Evolutionary conservation across 345 rosid species (phyloP).

Genomic region (Brassica juncea): DNA sequence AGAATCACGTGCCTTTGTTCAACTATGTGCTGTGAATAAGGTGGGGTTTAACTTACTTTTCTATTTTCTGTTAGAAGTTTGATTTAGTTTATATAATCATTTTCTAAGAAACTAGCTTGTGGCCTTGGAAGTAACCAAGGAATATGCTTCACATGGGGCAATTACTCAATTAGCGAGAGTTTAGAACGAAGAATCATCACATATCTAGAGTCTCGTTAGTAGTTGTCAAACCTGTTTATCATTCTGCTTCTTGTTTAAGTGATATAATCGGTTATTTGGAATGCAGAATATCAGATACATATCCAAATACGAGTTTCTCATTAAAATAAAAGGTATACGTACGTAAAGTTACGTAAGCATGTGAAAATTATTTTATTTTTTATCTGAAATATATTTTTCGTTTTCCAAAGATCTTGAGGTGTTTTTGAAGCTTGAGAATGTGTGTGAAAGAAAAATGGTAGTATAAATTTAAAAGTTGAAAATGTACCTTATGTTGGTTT

Average conservation of each 20-base stretch:
- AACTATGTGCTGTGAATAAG: constrained; percentile 43
- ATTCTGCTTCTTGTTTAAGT: not conserved
- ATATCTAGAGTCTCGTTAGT: not conserved
- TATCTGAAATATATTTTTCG: not conserved
- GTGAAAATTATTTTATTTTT: not conserved
- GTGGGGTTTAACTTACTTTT: constrained; percentile 34
- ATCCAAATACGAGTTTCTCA: not conserved
- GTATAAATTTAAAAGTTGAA: constrained; percentile 1
- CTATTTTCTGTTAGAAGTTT: not conserved
- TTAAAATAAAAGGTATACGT: not conserved
- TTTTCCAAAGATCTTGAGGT: not conserved
- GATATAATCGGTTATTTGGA: not conserved
- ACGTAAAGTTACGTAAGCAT: not conserved
- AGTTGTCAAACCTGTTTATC: constrained; percentile 17
- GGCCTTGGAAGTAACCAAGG: constrained; percentile 33
- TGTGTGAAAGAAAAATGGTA: not conserved
- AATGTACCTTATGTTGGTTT: constrained; percentile 20
- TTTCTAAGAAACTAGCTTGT: not conserved
- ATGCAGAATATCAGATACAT: not conserved
- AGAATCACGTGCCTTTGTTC: constrained; percentile 42
- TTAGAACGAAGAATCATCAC: constrained; percentile 20
- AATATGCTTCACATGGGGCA: constrained; percentile 39
- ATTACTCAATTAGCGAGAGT: constrained; percentile 7
- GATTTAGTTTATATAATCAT: not conserved
- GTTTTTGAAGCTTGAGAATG: constrained; percentile 12